A percentile compares a stretch with the other conserved stretches of the same genome.
phyloP scores from a whole-genome alignment of 2,329 filamentous ascomycete species.

The Penicillium sp. region DNA sequence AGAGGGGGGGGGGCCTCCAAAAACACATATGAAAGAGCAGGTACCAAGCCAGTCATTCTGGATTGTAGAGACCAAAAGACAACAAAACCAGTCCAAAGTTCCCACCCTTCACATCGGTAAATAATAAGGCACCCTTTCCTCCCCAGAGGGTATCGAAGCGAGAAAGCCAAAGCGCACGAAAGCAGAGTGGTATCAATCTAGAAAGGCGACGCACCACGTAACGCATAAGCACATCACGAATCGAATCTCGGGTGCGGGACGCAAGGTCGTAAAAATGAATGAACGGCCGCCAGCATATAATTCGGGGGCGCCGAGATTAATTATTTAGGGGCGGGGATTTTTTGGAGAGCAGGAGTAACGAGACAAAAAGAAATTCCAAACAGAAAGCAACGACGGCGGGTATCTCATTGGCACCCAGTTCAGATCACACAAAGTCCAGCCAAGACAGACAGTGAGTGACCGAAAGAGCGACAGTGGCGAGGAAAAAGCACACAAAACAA shows the following conservation, averaged over 20 bases:
- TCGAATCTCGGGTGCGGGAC: slow-evolving; percentile 35
- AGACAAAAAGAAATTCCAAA: slow-evolving; percentile 9
- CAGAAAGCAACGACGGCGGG: slow-evolving; percentile 31
- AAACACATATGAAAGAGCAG: not conserved
- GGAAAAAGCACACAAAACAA: slow-evolving; percentile 26
- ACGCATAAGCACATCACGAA: slow-evolving; percentile 39
- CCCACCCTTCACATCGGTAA: slow-evolving; percentile 13
- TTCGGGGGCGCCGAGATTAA: slow-evolving; percentile 14
- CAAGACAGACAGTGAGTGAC: slow-evolving; percentile 9
- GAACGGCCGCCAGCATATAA: slow-evolving; percentile 26
- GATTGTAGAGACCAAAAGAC: not conserved
- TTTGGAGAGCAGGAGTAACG: slow-evolving; percentile 1
- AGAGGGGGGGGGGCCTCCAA: slow-evolving; percentile 15
- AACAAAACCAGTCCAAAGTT: slow-evolving; percentile 2
- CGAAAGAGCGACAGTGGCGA: slow-evolving; percentile 35
- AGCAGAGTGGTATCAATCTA: slow-evolving; percentile 38
- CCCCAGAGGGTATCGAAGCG: slow-evolving; percentile 42
- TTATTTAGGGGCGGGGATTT: slow-evolving; percentile 22
- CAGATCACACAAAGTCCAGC: slow-evolving; percentile 15
- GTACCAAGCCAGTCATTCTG: not conserved
- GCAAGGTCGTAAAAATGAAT: slow-evolving; percentile 40
- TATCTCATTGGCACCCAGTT: slow-evolving; percentile 39
- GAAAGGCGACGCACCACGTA: slow-evolving; percentile 33
- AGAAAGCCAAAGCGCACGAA: slow-evolving; percentile 32
- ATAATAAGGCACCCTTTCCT: slow-evolving; percentile 32